A percentile compares a stretch with the other conserved stretches of the same genome.
These are phyloP conservation scores for Phialemoniopsis sp. DNA, from an alignment of 2,329 filamentous ascomycete species.

Conservation along the genomic window DNA sequence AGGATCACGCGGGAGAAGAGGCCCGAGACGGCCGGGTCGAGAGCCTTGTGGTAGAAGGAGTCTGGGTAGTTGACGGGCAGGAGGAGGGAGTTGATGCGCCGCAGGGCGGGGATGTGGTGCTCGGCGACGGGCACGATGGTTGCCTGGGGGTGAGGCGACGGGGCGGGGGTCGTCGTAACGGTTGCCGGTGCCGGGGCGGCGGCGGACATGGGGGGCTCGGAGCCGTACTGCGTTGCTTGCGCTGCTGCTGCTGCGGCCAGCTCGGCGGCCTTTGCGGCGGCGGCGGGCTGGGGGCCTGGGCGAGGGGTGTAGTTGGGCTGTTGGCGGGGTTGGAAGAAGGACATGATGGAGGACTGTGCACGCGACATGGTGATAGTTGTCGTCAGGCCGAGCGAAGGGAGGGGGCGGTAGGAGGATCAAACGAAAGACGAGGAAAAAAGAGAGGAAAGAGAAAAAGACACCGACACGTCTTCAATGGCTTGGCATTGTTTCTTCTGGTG, in stretches of 20 bases:
- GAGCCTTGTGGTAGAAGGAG: constrained; percentile 54
- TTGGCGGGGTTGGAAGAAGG: constrained; percentile 52
- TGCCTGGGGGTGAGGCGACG: constrained; percentile 38
- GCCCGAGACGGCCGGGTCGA: constrained; percentile 42
- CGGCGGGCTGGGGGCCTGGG: constrained; percentile 13
- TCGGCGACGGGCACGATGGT: constrained; percentile 45
- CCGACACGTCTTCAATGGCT: too few species aligned
- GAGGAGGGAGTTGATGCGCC: constrained; percentile 61
- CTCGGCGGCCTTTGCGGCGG: constrained; percentile 27
- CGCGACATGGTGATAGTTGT: constrained; percentile 26
- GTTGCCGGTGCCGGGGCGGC: constrained; percentile 9
- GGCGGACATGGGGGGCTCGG: constrained; percentile 9
- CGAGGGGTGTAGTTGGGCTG: constrained; percentile 35
- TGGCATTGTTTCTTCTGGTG: too few species aligned
- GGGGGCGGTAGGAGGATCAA: too few species aligned
- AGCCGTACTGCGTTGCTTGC: constrained; percentile 9
- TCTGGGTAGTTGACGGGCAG: constrained; percentile 62
- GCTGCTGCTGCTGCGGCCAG: constrained; percentile 12
- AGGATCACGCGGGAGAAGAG: constrained; percentile 58
- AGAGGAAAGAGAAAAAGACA: too few species aligned
- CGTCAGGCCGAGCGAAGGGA: too few species aligned
- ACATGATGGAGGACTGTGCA: constrained; percentile 51
- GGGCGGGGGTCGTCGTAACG: constrained; percentile 19
- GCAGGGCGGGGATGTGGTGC: constrained; percentile 52
- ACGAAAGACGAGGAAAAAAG: too few species aligned